Base-by-base conservation (phyloP, 2,329 filamentous ascomycete species). In the Aspergillus carbonarius region DNA sequence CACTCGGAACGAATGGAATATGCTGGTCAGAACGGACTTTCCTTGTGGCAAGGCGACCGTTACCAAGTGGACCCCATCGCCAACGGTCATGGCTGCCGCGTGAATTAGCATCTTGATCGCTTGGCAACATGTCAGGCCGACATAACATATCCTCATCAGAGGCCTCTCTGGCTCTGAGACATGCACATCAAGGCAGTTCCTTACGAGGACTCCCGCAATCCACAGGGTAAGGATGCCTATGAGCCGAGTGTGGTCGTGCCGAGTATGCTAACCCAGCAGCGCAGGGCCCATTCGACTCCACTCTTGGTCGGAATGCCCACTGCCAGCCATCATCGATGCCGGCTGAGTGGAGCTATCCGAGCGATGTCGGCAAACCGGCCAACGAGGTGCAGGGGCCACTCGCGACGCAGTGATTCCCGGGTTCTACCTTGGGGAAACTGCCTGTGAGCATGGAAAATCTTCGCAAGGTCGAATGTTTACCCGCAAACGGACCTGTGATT, bases 1-100 rank as follows among this genome's bases (percentile, higher is more conserved):
- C 55, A 78, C 76, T 2, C 66, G 71, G 13, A 75, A 72, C 37
- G 76, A 78, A 59, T 78, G 76, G 76, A 76, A 77, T 53, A 67
- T 78, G 27, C 65, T 78, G 25, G 25, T 27, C 18, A 65, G 65
- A 13, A 63, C 71, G 37, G 72, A 72, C 12, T 70, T 74, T 25
- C 65, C 61, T 2, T 62, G 67, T 48, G 27, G 66, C 5, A 70
- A 72, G 52, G 68, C 72, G 20, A 68, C 64, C 1, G 67, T 76
- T 23, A 76, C 74, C 2, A 74, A 74, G 62, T 75, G 72, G 74
- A 73, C 68, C 27, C 74, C 74, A 6, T 74, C 72, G 30, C 70
- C 73, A 4, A 67, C 64, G 23, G 72, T 75, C 1, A 61, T 68
- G 12, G 66, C 70, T 15, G 67, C 60, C 6, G 70, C 69, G 27